Evolutionary conservation across 2,329 filamentous ascomycete species (phyloP), one percentile per base, ranked within the genome.

Genomic region (Xylariales sp.): DNA sequence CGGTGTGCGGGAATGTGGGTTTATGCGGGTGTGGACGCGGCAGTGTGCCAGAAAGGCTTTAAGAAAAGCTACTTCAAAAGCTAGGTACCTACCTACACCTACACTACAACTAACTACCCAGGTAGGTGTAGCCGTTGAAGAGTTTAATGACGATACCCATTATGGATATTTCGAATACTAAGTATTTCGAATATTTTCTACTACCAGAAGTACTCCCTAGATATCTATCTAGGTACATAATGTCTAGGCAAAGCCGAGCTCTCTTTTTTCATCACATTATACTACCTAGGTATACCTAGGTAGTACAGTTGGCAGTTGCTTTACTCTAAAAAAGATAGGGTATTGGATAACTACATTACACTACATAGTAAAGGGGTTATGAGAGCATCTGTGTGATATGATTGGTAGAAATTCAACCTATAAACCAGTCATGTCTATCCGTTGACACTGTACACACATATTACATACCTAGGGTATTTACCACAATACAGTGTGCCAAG

Each of bases 1-100:
- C 67, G 63, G 67, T 71, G 69, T 69, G 67, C 60, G 63, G 54
- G 30, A 45, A 39, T 32, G 54, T 56, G 54, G 54, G 23, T 56
- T 56, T 56, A 56, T 56, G 54, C 39, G 23, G 18, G 54, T 32
- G 54, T 56, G 39, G 54, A 46, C 16, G 50, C 34, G 9, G 12
- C 53, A 41, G 53, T 18, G 16, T 18, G n/a, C 32, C 50, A 36
- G 34, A 18, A 54, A 5, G 16, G 23, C 53, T 54, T 54, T 23
- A 23, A 23, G 23, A 23, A 23, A 23, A 23, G 23, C 23, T 23
- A 23, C 23, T 23, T 23, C 23, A 23, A 23, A 23, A 23, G 23
- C 23, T 23, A 23, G 23, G 23, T 23, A 23, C 23, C 23, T 23
- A 23, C 23, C 23, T 23, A 23, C 23, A 23, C 23, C 23, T 23